phyloP scores from a whole-genome alignment of 768 basidiomycete species.

The Mrakia frigida region DNA sequence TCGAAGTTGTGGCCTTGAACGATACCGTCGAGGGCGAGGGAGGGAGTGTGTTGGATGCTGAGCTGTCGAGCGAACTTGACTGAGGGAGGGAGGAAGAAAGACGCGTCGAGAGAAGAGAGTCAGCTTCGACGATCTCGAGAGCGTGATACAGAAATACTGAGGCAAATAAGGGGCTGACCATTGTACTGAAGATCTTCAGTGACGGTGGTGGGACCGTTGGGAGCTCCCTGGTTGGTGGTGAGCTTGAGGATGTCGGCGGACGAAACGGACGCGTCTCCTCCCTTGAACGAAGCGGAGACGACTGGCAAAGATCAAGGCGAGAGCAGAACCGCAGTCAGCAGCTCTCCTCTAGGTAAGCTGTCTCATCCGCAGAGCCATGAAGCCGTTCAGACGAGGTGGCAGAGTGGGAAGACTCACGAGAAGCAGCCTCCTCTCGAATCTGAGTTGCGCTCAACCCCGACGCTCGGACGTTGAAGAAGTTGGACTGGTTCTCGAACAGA shows the following conservation, averaged over 20 bases:
- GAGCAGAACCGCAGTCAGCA: too few species aligned
- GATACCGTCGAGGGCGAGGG: slow-evolving; percentile 21
- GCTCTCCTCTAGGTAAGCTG: too few species aligned
- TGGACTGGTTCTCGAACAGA: neutral
- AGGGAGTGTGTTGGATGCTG: slow-evolving; percentile 17
- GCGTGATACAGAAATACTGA: neutral
- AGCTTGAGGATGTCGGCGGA: neutral
- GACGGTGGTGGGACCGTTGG: slow-evolving; percentile 3
- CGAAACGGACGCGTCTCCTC: neutral
- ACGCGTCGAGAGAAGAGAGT: neutral
- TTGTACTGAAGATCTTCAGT: slow-evolving; percentile 22
- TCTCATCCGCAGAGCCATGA: too few species aligned
- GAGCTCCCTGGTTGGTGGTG: slow-evolving; percentile 4
- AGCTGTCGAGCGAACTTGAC: slow-evolving; percentile 23
- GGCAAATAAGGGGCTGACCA: neutral
- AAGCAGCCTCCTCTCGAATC: slow-evolving; percentile 19
- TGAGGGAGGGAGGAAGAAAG: neutral
- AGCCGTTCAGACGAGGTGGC: too few species aligned
- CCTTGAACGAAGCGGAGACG: neutral
- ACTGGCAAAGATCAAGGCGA: neutral
- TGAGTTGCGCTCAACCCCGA: neutral
- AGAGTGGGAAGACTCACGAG: neutral
- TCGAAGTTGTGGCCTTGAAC: slow-evolving; percentile 14
- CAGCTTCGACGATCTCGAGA: too few species aligned
- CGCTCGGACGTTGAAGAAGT: slow-evolving; percentile 13